Conservation (phyloP, 2,329 filamentous ascomycete species). For the Ophiostoma perfectum region DNA sequence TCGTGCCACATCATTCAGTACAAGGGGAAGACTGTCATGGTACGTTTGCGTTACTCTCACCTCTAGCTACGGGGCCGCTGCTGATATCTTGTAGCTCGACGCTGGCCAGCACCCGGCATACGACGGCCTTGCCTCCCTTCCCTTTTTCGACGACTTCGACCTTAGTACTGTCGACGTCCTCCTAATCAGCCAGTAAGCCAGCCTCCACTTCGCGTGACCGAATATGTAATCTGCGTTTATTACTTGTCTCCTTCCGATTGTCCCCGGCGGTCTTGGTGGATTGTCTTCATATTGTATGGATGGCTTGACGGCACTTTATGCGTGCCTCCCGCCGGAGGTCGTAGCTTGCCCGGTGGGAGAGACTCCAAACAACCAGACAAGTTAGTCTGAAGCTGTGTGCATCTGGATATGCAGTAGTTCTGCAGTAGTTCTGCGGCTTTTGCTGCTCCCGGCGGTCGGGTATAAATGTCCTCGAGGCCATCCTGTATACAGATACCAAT, state of each 20-base stretch:
- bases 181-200: conserved; percentile 95
- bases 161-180: conserved; percentile 95
- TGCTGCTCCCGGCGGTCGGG: background rate
- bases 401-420: no score
- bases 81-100: conserved; percentile 62
- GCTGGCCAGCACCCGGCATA: conserved; percentile 96
- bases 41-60: conserved; percentile 40
- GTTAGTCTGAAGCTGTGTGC: background rate
- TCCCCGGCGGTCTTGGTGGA: background rate
- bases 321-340: no score
- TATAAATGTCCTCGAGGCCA: conserved; percentile 23
- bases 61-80: background rate
- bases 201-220: background rate
- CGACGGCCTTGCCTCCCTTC: conserved; percentile 85
- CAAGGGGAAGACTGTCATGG: conserved; percentile 99
- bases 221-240: background rate
- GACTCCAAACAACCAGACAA: background rate
- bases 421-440: conserved; percentile 6
- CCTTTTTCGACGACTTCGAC: conserved; percentile 98
- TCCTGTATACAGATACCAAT: conserved; percentile 29
- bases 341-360: background rate
- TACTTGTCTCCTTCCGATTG: background rate
- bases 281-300: background rate
- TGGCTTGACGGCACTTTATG: background rate
- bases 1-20: conserved; percentile 98